These are phyloP conservation scores for Thielaviopsis musarum DNA, from an alignment of 2,329 filamentous ascomycete species.

Conservation along the genomic window DNA sequence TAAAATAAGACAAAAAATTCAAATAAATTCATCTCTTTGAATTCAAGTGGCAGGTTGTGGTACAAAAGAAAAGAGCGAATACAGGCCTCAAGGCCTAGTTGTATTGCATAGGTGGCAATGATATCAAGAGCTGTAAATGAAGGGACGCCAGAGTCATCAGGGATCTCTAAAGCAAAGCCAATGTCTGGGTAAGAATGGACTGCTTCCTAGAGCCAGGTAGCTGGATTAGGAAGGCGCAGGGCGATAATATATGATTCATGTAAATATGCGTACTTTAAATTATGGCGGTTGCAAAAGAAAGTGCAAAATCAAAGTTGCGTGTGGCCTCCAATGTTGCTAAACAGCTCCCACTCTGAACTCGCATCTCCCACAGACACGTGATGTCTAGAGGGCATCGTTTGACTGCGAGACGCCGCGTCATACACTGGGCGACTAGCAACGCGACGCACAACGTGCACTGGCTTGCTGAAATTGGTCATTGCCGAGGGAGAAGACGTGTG, in stretches of 20 bases:
- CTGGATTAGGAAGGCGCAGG: neutral
- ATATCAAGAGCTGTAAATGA: neutral
- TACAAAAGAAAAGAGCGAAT: neutral
- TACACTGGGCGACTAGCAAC: slow-evolving; percentile 1
- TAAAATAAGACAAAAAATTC: neutral
- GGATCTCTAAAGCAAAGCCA: neutral
- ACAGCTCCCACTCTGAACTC: slow-evolving; percentile 29
- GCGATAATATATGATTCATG: neutral
- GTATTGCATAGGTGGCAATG: neutral
- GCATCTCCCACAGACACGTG: slow-evolving; percentile 14
- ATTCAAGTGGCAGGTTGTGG: neutral
- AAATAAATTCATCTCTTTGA: too few relatives aligned
- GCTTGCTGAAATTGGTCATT: neutral
- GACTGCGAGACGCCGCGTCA: neutral
- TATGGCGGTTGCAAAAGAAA: neutral
- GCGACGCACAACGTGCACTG: neutral
- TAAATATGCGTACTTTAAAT: neutral
- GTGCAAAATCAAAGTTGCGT: slow-evolving; percentile 1
- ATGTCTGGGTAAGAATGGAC: neutral
- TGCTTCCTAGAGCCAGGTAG: neutral
- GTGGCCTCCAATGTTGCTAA: slow-evolving; percentile 26
- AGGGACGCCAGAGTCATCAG: neutral
- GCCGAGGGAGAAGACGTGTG: neutral
- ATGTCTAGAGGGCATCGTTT: slow-evolving; percentile 2
- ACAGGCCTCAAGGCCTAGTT: neutral